Percentiles rank a stretch among this genome's conserved stretches.
Conservation (phyloP, 2,329 filamentous ascomycete species). For the Parascedosporium putredinis region DNA sequence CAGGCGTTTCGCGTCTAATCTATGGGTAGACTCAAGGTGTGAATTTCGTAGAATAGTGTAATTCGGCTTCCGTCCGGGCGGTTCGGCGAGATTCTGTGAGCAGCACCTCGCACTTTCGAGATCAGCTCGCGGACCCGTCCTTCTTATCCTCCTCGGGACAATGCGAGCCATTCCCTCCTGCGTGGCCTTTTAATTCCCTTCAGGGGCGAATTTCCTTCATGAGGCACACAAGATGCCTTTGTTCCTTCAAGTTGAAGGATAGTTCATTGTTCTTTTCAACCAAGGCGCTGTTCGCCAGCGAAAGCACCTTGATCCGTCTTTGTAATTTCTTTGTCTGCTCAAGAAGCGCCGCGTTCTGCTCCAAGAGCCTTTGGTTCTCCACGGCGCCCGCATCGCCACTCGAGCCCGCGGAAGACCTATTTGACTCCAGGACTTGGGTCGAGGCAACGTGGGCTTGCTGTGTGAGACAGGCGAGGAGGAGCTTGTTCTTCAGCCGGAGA, state of each 20-base stretch:
- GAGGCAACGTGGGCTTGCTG: not conserved
- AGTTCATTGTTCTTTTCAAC: not conserved
- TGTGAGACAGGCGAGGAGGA: not conserved
- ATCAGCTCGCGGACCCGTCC: no score
- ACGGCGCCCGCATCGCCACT: not conserved
- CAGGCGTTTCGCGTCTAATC: not conserved
- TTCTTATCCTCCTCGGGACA: no score
- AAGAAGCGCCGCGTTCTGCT: not conserved
- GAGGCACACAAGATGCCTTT: constrained; percentile 1
- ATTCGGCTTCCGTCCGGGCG: no score
- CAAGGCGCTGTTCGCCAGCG: not conserved
- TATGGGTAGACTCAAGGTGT: not conserved
- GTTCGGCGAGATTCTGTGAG: no score
- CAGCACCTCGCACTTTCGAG: no score
- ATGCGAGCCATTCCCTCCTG: no score
- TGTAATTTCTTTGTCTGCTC: not conserved
- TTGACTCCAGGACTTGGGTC: not conserved
- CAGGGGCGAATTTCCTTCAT: not conserved
- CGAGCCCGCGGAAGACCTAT: not conserved
- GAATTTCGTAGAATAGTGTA: no score
- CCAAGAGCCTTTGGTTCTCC: not conserved
- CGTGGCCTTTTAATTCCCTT: not conserved
- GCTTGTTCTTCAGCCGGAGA: constrained; percentile 1
- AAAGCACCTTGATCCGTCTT: not conserved
- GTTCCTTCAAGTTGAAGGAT: not conserved